A percentile compares a stretch with the other conserved stretches of the same genome.
phyloP scores from a whole-genome alignment of 2,329 filamentous ascomycete genomes.

The Diaporthe ilicicola region DNA sequence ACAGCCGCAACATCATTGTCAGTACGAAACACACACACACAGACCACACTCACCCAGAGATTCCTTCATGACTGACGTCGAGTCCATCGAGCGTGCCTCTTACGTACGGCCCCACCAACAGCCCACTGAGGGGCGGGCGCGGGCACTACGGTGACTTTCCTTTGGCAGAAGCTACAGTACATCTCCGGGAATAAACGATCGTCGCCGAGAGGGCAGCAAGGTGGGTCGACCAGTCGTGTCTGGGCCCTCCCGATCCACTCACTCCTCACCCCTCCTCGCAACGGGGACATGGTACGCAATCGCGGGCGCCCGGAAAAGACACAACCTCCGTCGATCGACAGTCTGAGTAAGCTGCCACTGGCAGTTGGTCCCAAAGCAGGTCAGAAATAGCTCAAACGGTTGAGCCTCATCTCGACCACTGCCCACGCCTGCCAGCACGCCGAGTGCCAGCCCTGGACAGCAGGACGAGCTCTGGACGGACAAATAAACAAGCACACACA shows the following conservation, averaged over 20 bases:
- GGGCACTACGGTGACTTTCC: not conserved
- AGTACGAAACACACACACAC: not conserved
- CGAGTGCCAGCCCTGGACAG: not conserved
- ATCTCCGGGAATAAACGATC: constrained; percentile 16
- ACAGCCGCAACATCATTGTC: not conserved
- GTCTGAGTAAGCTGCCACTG: constrained; percentile 14
- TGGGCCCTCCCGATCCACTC: not conserved
- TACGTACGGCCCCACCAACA: not conserved
- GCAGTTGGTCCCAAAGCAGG: not conserved
- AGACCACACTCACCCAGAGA: not conserved
- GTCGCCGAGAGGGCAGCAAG: not conserved
- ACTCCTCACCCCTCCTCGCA: not conserved
- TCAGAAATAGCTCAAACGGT: constrained; percentile 15
- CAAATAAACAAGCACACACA: not conserved
- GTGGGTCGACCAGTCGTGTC: not conserved
- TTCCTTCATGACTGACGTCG: not conserved
- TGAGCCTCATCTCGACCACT: constrained; percentile 9
- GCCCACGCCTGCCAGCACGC: too few relatives aligned
- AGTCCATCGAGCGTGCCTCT: not conserved
- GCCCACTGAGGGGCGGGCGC: not conserved
- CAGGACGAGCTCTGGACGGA: not conserved
- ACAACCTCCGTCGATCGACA: not conserved
- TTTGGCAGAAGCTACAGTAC: constrained; percentile 6
- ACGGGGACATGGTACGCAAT: constrained; percentile 1
- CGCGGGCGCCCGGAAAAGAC: not conserved